Conservation (phyloP, 192 early-diverging fungal species). For the Gamsiella multidivaricata region DNA sequence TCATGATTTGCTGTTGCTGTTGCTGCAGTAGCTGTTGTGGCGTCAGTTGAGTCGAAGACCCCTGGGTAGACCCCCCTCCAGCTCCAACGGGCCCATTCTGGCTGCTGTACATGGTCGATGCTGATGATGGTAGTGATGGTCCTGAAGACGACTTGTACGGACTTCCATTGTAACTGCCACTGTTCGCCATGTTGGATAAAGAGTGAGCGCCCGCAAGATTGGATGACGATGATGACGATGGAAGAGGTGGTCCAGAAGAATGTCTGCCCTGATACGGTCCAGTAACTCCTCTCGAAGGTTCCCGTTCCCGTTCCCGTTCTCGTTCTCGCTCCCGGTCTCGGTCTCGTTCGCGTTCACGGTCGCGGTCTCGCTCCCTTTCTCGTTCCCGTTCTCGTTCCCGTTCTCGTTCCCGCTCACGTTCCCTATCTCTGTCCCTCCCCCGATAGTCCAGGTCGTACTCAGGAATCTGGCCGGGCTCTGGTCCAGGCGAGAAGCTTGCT, state of each 20-base stretch:
- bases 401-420: slow-evolving; percentile 27
- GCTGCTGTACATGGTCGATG: slow-evolving; percentile 3
- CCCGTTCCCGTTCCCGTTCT: slow-evolving; percentile 18
- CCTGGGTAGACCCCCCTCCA: neutral
- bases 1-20: slow-evolving; percentile 54
- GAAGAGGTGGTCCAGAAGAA: slow-evolving; percentile 1
- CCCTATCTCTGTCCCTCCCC: slow-evolving; percentile 26
- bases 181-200: neutral
- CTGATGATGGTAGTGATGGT: slow-evolving; percentile 7
- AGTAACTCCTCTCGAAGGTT: neutral
- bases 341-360: slow-evolving; percentile 36
- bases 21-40: slow-evolving; percentile 47
- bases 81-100: neutral
- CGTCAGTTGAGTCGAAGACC: slow-evolving; percentile 21
- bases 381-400: slow-evolving; percentile 24
- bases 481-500: slow-evolving; percentile 18
- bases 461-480: slow-evolving; percentile 50
- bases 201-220: slow-evolving; percentile 7
- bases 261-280: slow-evolving; percentile 18
- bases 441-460: slow-evolving; percentile 46
- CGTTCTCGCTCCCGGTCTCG: slow-evolving; percentile 30
- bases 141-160: slow-evolving; percentile 24
- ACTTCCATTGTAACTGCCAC: slow-evolving; percentile 11
- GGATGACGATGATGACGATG: neutral
- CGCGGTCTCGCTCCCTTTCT: slow-evolving; percentile 37